Evolutionary conservation across 805 yeast species (phyloP).

Genomic region (Lachancea cidri): DNA sequence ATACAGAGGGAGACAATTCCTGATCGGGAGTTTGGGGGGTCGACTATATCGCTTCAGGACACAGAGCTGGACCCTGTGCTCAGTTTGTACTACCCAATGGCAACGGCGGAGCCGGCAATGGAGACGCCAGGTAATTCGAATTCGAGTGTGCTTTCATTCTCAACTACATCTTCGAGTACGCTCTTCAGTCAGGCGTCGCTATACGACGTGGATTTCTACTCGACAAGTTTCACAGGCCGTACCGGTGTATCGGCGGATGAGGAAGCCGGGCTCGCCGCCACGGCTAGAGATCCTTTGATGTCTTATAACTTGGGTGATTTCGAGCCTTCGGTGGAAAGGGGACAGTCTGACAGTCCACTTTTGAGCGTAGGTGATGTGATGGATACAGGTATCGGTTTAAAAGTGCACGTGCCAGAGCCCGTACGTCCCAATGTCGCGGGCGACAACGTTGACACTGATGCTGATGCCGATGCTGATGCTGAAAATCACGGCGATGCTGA

Average conservation of each 20-base stretch:
- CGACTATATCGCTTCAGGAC: neutral
- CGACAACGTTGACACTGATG: neutral
- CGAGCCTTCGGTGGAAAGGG: neutral
- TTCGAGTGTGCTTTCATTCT: constrained; percentile 1
- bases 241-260: neutral
- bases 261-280: neutral
- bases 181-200: constrained; percentile 4
- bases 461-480: neutral
- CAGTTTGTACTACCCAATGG: constrained; percentile 9
- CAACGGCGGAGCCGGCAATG: constrained; percentile 5
- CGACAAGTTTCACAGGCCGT: constrained; percentile 1
- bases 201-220: constrained; percentile 7
- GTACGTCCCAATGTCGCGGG: neutral
- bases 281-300: constrained; percentile 1
- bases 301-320: neutral
- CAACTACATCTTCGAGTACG: constrained; percentile 3
- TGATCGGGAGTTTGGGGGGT: neutral
- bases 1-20: neutral
- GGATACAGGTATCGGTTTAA: neutral
- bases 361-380: neutral
- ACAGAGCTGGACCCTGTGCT: constrained; percentile 3
- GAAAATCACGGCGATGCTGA: constrained; percentile 9
- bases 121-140: neutral
- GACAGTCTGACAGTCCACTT: neutral
- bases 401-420: neutral